Evolutionary conservation across 495 filamentous ascomycete genomes (phyloP).

Genomic region (Hamigera avellanea): DNA sequence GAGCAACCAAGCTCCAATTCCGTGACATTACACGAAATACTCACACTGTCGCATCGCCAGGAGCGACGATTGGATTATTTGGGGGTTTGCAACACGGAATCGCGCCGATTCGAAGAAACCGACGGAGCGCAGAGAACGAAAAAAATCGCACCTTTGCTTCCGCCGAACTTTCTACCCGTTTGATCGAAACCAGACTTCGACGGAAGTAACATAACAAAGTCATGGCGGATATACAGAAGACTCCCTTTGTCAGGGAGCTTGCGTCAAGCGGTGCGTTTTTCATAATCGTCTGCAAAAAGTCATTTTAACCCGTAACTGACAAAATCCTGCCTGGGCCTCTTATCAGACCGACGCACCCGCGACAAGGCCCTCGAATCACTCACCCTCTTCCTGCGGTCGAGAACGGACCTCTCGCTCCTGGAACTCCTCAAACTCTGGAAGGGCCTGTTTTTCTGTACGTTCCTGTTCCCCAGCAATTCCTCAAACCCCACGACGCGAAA

Average conservation of each 20-base stretch:
- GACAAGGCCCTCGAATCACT: slow-evolving; percentile 72
- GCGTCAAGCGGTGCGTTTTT: slow-evolving; percentile 56
- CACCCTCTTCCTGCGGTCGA: slow-evolving; percentile 60
- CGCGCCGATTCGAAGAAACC: too few species aligned
- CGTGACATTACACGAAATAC: slow-evolving; percentile 3
- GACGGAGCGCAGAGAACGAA: too few species aligned
- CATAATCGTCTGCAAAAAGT: too few species aligned
- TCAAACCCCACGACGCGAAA: background rate
- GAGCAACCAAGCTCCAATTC: background rate
- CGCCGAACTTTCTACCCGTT: too few species aligned
- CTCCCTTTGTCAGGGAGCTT: slow-evolving; percentile 63
- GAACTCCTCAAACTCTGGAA: slow-evolving; percentile 93
- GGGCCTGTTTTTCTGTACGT: slow-evolving; percentile 81
- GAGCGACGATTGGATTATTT: too few species aligned
- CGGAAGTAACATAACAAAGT: too few species aligned
- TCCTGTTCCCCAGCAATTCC: background rate
- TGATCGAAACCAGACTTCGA: too few species aligned
- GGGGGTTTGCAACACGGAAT: too few species aligned
- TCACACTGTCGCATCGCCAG: too few species aligned
- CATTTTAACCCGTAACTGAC: background rate
- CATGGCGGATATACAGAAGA: slow-evolving; percentile 45
- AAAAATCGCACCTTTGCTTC: too few species aligned
- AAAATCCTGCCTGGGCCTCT: slow-evolving; percentile 3
- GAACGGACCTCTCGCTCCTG: slow-evolving; percentile 52
- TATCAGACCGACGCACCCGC: slow-evolving; percentile 64